phyloP scores from a whole-genome alignment of 2,329 filamentous ascomycete genomes.

The Neonectria magnoliae region DNA sequence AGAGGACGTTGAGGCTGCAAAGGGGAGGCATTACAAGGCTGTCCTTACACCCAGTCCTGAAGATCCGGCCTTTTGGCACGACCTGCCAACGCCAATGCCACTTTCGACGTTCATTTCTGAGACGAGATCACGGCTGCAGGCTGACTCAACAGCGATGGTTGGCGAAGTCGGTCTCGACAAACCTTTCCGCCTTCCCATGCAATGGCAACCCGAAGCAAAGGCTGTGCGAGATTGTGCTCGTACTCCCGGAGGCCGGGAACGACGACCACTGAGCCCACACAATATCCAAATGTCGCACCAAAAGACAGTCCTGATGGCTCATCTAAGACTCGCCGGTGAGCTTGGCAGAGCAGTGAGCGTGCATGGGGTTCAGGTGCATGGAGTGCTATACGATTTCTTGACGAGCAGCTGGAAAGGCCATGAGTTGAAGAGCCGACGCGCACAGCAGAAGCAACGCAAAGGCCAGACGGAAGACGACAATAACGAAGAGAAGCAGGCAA shows the following conservation, averaged over 20 bases:
- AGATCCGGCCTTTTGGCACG: conserved; percentile 38
- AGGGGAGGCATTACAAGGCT: conserved; percentile 31
- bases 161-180: conserved; percentile 81
- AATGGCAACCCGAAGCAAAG: conserved; percentile 54
- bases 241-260: conserved; percentile 74
- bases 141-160: conserved; percentile 70
- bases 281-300: conserved; percentile 74
- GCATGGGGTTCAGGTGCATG: conserved; percentile 78
- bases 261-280: conserved; percentile 71
- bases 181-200: conserved; percentile 73
- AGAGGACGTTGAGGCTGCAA: conserved; percentile 15
- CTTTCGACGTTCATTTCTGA: conserved; percentile 66
- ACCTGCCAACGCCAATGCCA: conserved; percentile 66
- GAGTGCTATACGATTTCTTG: conserved; percentile 70
- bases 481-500: conserved; percentile 43
- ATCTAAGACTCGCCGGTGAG: conserved; percentile 74
- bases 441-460: conserved; percentile 42
- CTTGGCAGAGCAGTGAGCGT: conserved; percentile 70
- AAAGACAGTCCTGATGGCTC: conserved; percentile 67
- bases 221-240: conserved; percentile 45
- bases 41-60: conserved; percentile 28
- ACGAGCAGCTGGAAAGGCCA: conserved; percentile 70
- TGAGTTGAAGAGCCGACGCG: conserved; percentile 66
- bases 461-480: neutral
- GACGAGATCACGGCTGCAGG: conserved; percentile 63